Conservation (phyloP, 2,329 filamentous ascomycete species). For the Aspergillus caelatus region DNA sequence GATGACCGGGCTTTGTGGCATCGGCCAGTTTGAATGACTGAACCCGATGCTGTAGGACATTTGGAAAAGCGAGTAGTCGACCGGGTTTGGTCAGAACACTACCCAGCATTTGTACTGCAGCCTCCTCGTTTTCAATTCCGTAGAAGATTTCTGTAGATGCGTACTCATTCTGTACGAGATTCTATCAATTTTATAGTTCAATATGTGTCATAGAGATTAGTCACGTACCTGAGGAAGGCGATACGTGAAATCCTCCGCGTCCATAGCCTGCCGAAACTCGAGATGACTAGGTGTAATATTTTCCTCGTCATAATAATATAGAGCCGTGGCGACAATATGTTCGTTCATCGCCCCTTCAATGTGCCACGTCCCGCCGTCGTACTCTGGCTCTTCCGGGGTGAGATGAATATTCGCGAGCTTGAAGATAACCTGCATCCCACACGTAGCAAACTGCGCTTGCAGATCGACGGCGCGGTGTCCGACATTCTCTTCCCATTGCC, state of each 20-base stretch:
- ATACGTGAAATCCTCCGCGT: not conserved
- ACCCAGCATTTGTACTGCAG: slow-evolving; percentile 7
- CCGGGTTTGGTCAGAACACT: slow-evolving; percentile 5
- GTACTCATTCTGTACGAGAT: not conserved
- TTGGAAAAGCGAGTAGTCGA: slow-evolving; percentile 15
- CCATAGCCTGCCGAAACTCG: slow-evolving; percentile 49
- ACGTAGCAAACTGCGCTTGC: slow-evolving; percentile 31
- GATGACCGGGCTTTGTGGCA: slow-evolving; percentile 23
- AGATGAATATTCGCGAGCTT: slow-evolving; percentile 66
- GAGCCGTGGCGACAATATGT: slow-evolving; percentile 63
- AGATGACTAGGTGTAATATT: slow-evolving; percentile 61
- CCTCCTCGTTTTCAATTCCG: slow-evolving; percentile 6
- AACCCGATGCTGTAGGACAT: slow-evolving; percentile 25
- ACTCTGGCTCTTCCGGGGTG: slow-evolving; percentile 59
- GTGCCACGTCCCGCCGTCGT: slow-evolving; percentile 47
- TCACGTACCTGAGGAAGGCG: not conserved
- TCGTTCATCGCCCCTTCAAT: slow-evolving; percentile 60
- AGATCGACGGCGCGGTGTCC: slow-evolving; percentile 14
- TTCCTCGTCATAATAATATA: slow-evolving; percentile 66
- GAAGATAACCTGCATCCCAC: slow-evolving; percentile 53
- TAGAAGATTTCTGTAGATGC: slow-evolving; percentile 7
- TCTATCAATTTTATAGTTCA: not conserved
- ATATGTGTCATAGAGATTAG: not conserved
- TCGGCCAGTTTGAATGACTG: slow-evolving; percentile 25
- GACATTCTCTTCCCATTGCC: not conserved